These are phyloP conservation scores for Tetraselmis chui DNA, from an alignment of 139 green algal genomes.

Conservation along the genomic window DNA sequence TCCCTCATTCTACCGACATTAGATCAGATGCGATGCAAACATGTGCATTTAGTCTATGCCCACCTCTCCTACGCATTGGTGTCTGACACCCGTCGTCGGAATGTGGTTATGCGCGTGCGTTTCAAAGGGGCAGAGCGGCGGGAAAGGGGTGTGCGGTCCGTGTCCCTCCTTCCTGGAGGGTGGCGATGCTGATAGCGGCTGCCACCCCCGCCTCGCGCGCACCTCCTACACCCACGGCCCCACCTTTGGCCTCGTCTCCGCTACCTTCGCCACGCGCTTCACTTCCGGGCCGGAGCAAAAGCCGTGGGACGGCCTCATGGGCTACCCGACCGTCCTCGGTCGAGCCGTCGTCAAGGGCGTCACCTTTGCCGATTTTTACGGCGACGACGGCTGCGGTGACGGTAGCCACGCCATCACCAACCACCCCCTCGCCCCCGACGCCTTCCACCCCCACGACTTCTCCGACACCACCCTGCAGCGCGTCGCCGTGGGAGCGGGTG, in stretches of 20 bases:
- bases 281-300: constrained; percentile 11
- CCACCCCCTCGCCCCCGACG: constrained; percentile 2
- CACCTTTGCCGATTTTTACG: constrained; percentile 15
- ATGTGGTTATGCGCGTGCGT: no score
- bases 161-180: background rate
- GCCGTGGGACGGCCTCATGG: constrained; percentile 18
- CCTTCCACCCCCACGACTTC: constrained; percentile 17
- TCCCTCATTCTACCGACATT: no score
- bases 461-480: background rate
- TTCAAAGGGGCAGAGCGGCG: background rate
- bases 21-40: no score
- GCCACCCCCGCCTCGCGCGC: background rate
- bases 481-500: background rate
- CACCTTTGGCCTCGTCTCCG: background rate
- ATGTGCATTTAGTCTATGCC: no score
- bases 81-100: no score
- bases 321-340: constrained; percentile 13
- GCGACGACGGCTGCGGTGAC: constrained; percentile 1
- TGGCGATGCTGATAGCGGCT: background rate
- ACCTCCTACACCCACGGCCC: background rate
- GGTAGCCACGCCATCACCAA: constrained; percentile 2
- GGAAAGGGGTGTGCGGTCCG: background rate
- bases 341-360: background rate
- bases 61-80: no score
- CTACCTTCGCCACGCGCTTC: constrained; percentile 12